Evolutionary conservation across 306 rosid species (phyloP).

Genomic region (Castanea sativa): DNA sequence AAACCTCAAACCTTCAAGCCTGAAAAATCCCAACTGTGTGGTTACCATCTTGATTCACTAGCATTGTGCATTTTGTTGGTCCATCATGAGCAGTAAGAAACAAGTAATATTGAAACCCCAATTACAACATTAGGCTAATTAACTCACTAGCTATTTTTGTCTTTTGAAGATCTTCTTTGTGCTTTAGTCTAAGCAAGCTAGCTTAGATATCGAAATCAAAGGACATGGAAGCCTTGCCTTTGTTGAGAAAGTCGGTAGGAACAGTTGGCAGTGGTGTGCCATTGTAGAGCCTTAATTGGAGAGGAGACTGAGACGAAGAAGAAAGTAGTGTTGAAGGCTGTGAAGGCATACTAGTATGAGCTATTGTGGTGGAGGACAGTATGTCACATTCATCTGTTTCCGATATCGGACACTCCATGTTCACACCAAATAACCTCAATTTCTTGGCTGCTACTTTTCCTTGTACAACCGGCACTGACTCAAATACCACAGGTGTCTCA

Average conservation of each 20-base stretch:
- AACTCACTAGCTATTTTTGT: not conserved
- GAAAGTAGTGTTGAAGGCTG: not conserved
- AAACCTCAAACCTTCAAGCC: constrained; percentile 2
- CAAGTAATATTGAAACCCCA: not conserved
- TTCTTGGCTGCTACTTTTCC: constrained; percentile 34
- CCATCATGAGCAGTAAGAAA: not conserved
- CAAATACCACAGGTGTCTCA: constrained; percentile 46
- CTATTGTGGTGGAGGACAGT: not conserved
- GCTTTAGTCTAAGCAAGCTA: too few species aligned
- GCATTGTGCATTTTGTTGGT: not conserved
- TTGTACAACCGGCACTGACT: constrained; percentile 48
- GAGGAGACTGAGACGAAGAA: constrained; percentile 22
- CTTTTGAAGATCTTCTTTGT: not conserved
- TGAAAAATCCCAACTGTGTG: not conserved
- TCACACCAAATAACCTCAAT: constrained; percentile 80
- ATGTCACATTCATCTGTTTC: constrained; percentile 27
- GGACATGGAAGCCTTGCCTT: constrained; percentile 39
- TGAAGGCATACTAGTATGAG: not conserved
- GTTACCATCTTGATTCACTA: not conserved
- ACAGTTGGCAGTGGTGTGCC: constrained; percentile 38
- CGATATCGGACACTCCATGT: constrained; percentile 65
- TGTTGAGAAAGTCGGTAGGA: constrained; percentile 32
- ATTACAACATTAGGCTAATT: not conserved
- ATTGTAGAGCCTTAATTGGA: constrained; percentile 34
- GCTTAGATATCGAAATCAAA: constrained; percentile 34